These are phyloP conservation scores for Trichoderma sp. DNA, from an alignment of 2,329 filamentous ascomycete genomes.

Conservation along the genomic window DNA sequence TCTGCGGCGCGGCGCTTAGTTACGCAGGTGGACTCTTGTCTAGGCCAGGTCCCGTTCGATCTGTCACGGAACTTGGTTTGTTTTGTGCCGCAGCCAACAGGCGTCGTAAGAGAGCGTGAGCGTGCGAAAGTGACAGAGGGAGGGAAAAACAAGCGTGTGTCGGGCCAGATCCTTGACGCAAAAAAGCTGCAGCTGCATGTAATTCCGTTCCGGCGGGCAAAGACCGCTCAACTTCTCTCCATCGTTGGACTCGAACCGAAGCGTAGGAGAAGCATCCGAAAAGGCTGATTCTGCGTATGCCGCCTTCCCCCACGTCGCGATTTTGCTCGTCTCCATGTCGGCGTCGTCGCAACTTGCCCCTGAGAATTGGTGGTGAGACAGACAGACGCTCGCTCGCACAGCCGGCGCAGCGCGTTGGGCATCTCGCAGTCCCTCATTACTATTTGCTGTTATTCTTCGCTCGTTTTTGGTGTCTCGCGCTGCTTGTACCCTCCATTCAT, in stretches of 20 bases:
- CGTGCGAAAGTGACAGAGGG: neutral
- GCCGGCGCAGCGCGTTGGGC: slow-evolving; percentile 24
- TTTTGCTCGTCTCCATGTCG: slow-evolving; percentile 21
- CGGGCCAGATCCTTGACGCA: neutral
- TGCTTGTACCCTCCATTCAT: slow-evolving; percentile 10
- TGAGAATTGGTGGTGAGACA: slow-evolving; percentile 22
- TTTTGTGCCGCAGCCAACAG: slow-evolving; percentile 16
- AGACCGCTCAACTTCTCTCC: neutral
- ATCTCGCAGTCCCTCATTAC: slow-evolving; percentile 5
- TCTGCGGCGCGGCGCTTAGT: slow-evolving; percentile 23
- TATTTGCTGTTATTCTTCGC: neutral
- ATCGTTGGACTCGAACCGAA: neutral
- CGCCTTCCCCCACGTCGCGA: slow-evolving; percentile 10
- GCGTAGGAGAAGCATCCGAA: neutral
- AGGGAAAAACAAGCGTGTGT: neutral
- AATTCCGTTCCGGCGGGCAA: slow-evolving; percentile 25
- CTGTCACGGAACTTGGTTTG: slow-evolving; percentile 13
- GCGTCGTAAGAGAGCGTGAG: neutral
- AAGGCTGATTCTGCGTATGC: neutral
- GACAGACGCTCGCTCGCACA: slow-evolving; percentile 10
- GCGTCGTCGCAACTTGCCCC: slow-evolving; percentile 23
- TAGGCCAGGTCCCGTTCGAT: slow-evolving; percentile 13
- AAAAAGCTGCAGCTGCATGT: neutral
- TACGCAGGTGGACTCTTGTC: neutral
- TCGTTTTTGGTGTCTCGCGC: slow-evolving; percentile 6